Conservation (phyloP, 169 alveolate species). For the Cryptosporidium canis region DNA sequence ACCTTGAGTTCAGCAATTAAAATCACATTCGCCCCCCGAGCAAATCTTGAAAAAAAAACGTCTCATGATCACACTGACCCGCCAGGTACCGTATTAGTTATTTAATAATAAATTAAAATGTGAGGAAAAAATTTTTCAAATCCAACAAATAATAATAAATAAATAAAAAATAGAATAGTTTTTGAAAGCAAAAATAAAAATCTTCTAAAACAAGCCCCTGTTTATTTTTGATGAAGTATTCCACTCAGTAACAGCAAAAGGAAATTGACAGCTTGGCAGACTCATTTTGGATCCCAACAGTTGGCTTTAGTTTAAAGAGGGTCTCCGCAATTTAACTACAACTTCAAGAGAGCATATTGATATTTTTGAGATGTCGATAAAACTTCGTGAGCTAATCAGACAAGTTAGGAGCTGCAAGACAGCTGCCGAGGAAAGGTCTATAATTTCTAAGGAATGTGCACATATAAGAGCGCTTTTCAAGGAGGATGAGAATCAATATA, state of each 20-base stretch:
- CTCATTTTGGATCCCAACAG: not conserved
- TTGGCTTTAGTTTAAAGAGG: not conserved
- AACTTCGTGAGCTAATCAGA: constrained; percentile 96
- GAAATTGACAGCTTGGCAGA: not conserved
- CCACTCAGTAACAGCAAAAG: not conserved
- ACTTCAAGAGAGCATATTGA: not conserved
- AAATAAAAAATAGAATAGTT: not conserved
- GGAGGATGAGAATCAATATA: constrained; percentile 84
- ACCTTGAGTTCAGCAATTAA: not conserved
- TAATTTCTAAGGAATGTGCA: constrained; percentile 98
- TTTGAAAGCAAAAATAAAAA: not conserved
- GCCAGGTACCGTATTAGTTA: constrained; percentile 51
- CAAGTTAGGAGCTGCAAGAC: constrained; percentile 97
- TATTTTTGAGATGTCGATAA: constrained; percentile 80
- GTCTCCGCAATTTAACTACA: not conserved
- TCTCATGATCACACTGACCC: constrained; percentile 47
- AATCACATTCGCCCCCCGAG: not conserved
- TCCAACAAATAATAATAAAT: too few relatives aligned
- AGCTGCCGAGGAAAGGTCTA: constrained; percentile 98
- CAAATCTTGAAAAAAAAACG: not conserved
- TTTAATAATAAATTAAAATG: not conserved
- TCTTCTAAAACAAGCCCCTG: not conserved
- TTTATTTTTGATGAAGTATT: not conserved
- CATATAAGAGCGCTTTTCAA: constrained; percentile 95
- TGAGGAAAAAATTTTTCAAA: not conserved